Evolutionary conservation across 768 basidiomycete genomes (phyloP), one percentile per base, ranked within the genome.

Genomic region (Serendipita sp.): DNA sequence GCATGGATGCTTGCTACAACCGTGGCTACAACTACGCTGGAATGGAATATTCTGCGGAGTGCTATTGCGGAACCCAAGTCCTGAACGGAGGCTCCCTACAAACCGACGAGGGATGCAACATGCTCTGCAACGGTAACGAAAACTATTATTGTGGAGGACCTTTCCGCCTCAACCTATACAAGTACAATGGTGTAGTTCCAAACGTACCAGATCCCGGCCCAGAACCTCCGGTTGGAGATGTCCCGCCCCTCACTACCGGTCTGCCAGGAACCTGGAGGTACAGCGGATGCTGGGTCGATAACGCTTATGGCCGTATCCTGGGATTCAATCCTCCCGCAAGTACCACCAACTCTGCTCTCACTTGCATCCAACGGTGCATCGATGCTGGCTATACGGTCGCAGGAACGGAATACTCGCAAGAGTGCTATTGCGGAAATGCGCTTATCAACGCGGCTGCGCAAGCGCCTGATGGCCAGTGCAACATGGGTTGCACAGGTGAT

Each of bases 401-500:
- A 3, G 90, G 82, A 16, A 74, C 80, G 42, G 89, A 93, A 70
- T 93, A 78, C 63, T 58, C 53, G 22, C 22, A 58, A 26, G 53
- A 58, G 30, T 58, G 53, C 30, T 58, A 31, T 9, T 58, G 53
- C 53, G 22, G 24, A 26, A 58, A 58, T 33, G 3, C 20, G 3
- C 20, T 58, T 22, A 22, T 24, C 17, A 58, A 58, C 2, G 53
- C 24, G 3, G 70, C 78, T 48, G 69, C 69, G 2, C 75, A 80
- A 16, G 79, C 78, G 0, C 45, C 69, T 1, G 77, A 78, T 1
- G 71, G 74, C 2, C 77, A 77, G 38, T 94, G 91, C 69, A 81
- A 79, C 69, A 88, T 85, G 85, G 77, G 76, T 0, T 94, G 91
- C 65, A 78, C 78, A 17, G 91, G 88, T 24, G 84, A 82, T 63